Percentiles rank a stretch among this genome's conserved stretches.
These are phyloP conservation scores for Dentipellis fragilis DNA, from an alignment of 768 basidiomycete genomes.

Conservation along the genomic window DNA sequence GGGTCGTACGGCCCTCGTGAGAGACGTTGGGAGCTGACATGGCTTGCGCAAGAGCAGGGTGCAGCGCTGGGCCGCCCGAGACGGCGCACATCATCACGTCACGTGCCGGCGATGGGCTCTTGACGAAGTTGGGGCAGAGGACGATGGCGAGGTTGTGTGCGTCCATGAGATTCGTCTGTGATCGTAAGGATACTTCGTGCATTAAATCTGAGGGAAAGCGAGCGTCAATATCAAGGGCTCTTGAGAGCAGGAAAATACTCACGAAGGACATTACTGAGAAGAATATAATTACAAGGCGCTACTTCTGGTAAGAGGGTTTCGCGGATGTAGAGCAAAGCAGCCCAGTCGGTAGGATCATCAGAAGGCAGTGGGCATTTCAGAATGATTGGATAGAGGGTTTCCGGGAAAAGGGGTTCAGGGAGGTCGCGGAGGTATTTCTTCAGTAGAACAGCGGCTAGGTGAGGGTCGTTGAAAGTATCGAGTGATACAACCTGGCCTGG, in stretches of 20 bases:
- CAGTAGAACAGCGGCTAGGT: constrained; percentile 75
- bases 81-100: constrained; percentile 72
- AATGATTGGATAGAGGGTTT: constrained; percentile 53
- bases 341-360: constrained; percentile 43
- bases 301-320: constrained; percentile 58
- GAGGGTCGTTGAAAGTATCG: constrained; percentile 63
- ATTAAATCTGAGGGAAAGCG: constrained; percentile 47
- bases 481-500: constrained; percentile 72
- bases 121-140: constrained; percentile 70
- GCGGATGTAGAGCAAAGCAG: constrained; percentile 54
- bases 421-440: constrained; percentile 82
- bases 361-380: constrained; percentile 56
- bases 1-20: constrained; percentile 44
- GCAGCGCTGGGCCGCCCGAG: constrained; percentile 35
- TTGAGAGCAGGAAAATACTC: neutral
- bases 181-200: constrained; percentile 66
- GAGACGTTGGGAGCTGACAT: constrained; percentile 16
- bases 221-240: neutral
- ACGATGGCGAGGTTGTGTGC: constrained; percentile 77
- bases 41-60: constrained; percentile 19
- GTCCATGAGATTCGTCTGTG: constrained; percentile 68
- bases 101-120: constrained; percentile 51
- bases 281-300: constrained; percentile 61
- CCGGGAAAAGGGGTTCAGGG: constrained; percentile 70
- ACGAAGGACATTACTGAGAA: constrained; percentile 49